Percentiles rank a stretch among this genome's conserved stretches.
Conservation (phyloP, 352 stramenopile genomes). For the Pelagophyceae sp. region DNA sequence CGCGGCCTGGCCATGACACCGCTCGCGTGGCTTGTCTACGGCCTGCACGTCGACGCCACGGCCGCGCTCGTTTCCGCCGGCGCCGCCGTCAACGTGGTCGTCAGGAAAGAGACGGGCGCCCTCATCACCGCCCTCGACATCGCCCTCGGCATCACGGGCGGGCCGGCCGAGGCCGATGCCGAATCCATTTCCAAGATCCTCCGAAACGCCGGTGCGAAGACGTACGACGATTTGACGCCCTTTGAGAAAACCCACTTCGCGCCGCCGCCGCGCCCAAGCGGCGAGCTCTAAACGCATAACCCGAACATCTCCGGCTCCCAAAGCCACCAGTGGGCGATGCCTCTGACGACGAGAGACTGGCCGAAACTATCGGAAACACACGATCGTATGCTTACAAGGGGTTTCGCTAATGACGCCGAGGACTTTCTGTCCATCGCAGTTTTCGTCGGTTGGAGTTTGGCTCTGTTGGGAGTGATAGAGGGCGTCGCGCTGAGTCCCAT, state of each 20-base stretch:
- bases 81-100: background rate
- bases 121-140: conserved; percentile 6
- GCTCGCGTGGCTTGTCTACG: background rate
- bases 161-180: background rate
- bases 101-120: background rate
- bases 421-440: no score
- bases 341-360: no score
- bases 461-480: no score
- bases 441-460: no score
- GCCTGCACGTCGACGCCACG: background rate
- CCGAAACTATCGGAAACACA: no score
- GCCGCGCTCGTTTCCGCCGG: background rate
- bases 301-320: no score
- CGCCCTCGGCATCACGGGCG: background rate
- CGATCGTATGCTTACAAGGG: no score
- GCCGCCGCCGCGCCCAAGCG: no score
- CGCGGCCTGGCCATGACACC: background rate
- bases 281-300: background rate
- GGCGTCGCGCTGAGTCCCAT: no score
- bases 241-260: background rate
- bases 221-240: background rate
- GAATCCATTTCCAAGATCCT: background rate
- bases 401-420: no score
- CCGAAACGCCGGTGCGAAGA: background rate
- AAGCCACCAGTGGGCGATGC: no score